These are phyloP conservation scores for Mycena pura DNA, from an alignment of 768 basidiomycete species.

Conservation along the genomic window DNA sequence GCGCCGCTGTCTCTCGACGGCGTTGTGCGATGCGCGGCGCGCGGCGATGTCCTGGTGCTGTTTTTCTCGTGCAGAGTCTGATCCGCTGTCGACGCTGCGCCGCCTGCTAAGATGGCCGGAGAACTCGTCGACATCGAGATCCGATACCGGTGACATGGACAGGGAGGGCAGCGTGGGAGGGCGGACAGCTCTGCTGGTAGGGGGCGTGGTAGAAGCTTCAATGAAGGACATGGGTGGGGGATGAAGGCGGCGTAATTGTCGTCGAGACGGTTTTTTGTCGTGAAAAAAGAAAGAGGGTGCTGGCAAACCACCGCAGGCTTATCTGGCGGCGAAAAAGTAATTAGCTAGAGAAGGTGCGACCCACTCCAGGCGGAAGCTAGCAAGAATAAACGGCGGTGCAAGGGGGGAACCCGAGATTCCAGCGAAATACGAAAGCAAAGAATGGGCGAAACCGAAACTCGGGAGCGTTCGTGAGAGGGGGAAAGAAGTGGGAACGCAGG, in stretches of 20 bases:
- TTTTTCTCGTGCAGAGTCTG: background rate
- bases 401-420: too few relatives aligned
- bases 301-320: too few relatives aligned
- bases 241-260: background rate
- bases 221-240: background rate
- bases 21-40: constrained; percentile 80
- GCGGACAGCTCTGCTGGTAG: background rate
- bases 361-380: too few relatives aligned
- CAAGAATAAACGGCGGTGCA: too few relatives aligned
- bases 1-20: constrained; percentile 74
- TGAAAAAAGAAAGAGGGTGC: too few relatives aligned
- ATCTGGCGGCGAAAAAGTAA: too few relatives aligned
- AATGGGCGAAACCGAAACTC: too few relatives aligned
- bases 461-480: too few relatives aligned
- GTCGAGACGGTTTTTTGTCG: too few relatives aligned
- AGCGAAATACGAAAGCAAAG: too few relatives aligned
- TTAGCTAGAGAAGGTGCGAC: too few relatives aligned
- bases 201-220: background rate
- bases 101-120: constrained; percentile 1
- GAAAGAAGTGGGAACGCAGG: too few relatives aligned
- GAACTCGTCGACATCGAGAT: constrained; percentile 8
- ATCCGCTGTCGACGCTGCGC: constrained; percentile 1
- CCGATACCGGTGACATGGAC: constrained; percentile 7
- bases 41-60: constrained; percentile 59
- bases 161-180: constrained; percentile 1